Base-by-base conservation (phyloP, 306 rosid species). In the Vigna trinervia region DNA sequence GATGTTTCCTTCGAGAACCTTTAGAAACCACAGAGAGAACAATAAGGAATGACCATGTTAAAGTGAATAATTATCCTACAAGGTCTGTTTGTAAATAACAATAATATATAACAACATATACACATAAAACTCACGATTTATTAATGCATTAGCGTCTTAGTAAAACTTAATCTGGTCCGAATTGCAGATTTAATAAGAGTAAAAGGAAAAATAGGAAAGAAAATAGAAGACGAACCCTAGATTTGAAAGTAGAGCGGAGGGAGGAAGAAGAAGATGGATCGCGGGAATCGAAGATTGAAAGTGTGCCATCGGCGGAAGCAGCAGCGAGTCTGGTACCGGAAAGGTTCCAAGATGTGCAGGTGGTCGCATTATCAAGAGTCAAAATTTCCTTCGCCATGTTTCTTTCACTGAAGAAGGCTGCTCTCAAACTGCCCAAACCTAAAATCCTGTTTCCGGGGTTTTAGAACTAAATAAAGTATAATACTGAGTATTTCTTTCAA, bases 301-400 rank as follows among this genome's bases (percentile, higher is more conserved):
- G 86, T 0, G 87, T 83, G 63, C 97, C 99, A 26, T 87, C 91
- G 14, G 57, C 20, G 70, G 97, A 89, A 72, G 85, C 99, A 30
- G 90, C 61, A 83, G 94, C 97, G 22, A 95, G 88, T 81, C 96
- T 82, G 23, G 4, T 79, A 36, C 82, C 84, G 69, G 83, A 83
- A 85, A 84, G 83, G 81, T 91, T 95, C 97, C 99, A 92, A 1
- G 94, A 87, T 0, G 97, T 87, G 87, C 96, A 95, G 14, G 74
- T 67, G 2, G 97, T 86, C 53, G 91, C 94, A 67, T 80, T 68
- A 0, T 89, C 93, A 15, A 92, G 88, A 17, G 28, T 87, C 87
- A 87, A 80, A 83, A 95, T 61, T 54, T 91, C 85, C 61, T 89
- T 89, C 78, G 86, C 99, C 98, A 92, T 87, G 20, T 12, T 66